Evolutionary conservation across 495 filamentous ascomycete genomes (phyloP).

Genomic region (Bombardia bombarda): DNA sequence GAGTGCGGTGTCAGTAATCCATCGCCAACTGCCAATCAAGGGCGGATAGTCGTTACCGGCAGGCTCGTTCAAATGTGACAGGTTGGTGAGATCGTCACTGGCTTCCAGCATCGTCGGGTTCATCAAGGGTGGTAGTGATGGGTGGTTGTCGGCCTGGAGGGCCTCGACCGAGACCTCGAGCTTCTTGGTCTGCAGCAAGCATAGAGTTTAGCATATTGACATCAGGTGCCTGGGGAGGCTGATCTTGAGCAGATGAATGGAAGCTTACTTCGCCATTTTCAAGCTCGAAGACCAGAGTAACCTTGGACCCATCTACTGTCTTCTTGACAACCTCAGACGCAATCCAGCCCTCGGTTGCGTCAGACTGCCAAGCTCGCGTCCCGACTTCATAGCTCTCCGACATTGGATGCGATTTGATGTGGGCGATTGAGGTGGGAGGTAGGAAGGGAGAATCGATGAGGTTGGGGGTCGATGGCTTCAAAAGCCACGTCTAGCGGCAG

Average conservation of each 20-base stretch:
- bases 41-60: conserved; percentile 57
- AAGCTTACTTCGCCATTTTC: conserved; percentile 82
- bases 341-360: conserved; percentile 91
- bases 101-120: conserved; percentile 98
- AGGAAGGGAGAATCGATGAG: conserved; percentile 3
- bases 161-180: conserved; percentile 73
- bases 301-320: conserved; percentile 73
- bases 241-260: conserved; percentile 1
- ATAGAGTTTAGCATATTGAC: neutral
- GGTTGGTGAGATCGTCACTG: conserved; percentile 93
- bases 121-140: conserved; percentile 86
- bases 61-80: conserved; percentile 97
- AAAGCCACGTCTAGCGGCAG: conserved; percentile 17
- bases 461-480: conserved; percentile 14
- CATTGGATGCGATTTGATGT: conserved; percentile 61
- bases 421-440: conserved; percentile 7
- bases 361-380: conserved; percentile 96
- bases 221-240: neutral
- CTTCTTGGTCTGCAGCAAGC: conserved; percentile 56
- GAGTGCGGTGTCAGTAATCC: conserved; percentile 26
- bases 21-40: neutral
- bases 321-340: conserved; percentile 92
- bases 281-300: conserved; percentile 74
- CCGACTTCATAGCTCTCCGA: conserved; percentile 96
- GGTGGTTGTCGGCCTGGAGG: conserved; percentile 59